Evolutionary conservation across 2,329 filamentous ascomycete species (phyloP).

Genomic region (Venturia pyrina): DNA sequence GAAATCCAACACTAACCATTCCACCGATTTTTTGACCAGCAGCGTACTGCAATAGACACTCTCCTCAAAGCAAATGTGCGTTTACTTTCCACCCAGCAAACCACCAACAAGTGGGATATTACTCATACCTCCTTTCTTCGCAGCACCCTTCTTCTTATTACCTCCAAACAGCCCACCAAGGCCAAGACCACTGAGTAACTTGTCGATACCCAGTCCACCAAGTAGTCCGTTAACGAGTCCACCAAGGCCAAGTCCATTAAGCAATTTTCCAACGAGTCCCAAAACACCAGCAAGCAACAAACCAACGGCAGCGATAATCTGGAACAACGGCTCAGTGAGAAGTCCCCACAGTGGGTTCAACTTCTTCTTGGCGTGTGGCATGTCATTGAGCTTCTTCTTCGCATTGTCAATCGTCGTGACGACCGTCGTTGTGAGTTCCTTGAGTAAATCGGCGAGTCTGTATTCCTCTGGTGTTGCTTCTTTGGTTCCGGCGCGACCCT

Average conservation of each 20-base stretch:
- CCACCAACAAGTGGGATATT: constrained; percentile 38
- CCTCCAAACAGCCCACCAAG: constrained; percentile 43
- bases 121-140: constrained; percentile 34
- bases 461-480: constrained; percentile 79
- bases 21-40: neutral
- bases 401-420: constrained; percentile 76
- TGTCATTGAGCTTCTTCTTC: constrained; percentile 79
- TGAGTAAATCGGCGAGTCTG: constrained; percentile 71
- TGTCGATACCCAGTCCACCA: constrained; percentile 65
- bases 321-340: constrained; percentile 75
- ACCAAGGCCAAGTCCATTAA: constrained; percentile 73
- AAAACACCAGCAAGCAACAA: constrained; percentile 74
- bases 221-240: constrained; percentile 70
- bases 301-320: constrained; percentile 85
- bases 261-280: constrained; percentile 69
- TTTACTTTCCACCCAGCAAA: constrained; percentile 35
- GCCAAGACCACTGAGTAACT: constrained; percentile 65
- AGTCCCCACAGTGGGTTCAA: constrained; percentile 83
- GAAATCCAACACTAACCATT: neutral
- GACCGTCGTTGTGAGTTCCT: constrained; percentile 74
- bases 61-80: neutral
- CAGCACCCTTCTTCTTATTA: constrained; percentile 43
- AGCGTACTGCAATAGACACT: neutral
- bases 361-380: constrained; percentile 93
- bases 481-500: constrained; percentile 63